phyloP scores from a whole-genome alignment of 257 asterid species.

The Nicotiana attenuata region DNA sequence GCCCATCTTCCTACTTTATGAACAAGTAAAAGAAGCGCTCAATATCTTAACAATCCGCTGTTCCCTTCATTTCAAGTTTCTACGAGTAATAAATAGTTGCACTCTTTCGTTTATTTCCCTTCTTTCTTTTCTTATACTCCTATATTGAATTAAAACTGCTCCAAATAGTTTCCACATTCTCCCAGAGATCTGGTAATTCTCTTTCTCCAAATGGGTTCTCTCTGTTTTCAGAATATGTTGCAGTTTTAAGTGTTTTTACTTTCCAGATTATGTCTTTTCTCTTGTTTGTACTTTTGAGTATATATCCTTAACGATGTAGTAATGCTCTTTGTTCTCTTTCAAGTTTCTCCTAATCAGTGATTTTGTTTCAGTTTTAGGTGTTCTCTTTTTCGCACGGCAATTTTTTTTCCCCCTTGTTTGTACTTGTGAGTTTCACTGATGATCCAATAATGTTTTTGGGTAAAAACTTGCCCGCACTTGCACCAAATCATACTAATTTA shows the following conservation, averaged over 20 bases:
- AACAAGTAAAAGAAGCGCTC: not conserved
- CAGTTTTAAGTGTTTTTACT: not conserved
- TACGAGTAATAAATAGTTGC: not conserved
- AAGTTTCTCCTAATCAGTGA: not conserved
- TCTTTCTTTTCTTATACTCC: not conserved
- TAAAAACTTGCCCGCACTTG: too few relatives aligned
- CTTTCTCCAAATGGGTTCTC: not conserved
- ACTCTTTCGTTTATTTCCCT: not conserved
- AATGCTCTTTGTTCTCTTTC: too few relatives aligned
- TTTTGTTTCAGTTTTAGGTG: not conserved
- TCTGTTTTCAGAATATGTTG: not conserved
- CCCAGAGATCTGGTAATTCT: conserved; percentile 16
- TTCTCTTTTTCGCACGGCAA: not conserved
- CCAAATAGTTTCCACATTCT: not conserved
- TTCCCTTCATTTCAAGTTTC: not conserved
- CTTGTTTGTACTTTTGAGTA: not conserved
- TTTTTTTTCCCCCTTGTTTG: not conserved
- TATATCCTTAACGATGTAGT: not conserved
- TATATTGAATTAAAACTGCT: not conserved
- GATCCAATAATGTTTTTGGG: not conserved
- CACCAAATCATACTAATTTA: too few relatives aligned
- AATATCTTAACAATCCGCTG: not conserved
- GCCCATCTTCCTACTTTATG: not conserved
- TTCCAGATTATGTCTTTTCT: not conserved
- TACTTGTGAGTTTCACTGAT: not conserved